Evolutionary conservation across 2,329 filamentous ascomycete species (phyloP).

Genomic region (Chaetoscypha palmicola): DNA sequence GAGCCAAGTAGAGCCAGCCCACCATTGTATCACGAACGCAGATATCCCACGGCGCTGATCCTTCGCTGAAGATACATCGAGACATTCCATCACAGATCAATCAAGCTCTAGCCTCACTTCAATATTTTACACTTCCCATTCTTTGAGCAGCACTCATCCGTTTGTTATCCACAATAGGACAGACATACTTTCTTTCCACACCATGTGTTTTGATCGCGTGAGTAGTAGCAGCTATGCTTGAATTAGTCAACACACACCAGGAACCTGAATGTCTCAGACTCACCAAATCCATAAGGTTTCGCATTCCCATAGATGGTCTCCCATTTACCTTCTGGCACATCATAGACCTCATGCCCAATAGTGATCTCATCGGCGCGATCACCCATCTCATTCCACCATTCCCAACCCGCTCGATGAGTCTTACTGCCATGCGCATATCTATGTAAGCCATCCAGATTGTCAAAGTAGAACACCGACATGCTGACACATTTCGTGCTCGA

Average conservation of each 20-base stretch:
- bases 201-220: slow-evolving; percentile 10
- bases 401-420: slow-evolving; percentile 43
- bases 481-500: slow-evolving; percentile 35
- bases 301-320: slow-evolving; percentile 45
- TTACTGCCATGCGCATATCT: slow-evolving; percentile 42
- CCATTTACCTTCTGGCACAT: slow-evolving; percentile 38
- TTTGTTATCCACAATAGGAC: slow-evolving; percentile 12
- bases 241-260: neutral
- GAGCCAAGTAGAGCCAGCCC: no score
- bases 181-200: slow-evolving; percentile 8
- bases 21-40: no score
- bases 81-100: no score
- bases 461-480: slow-evolving; percentile 44
- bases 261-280: no score
- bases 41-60: no score
- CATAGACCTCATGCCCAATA: slow-evolving; percentile 50
- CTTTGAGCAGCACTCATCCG: slow-evolving; percentile 1
- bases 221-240: slow-evolving; percentile 7
- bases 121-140: neutral
- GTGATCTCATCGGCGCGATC: slow-evolving; percentile 34
- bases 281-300: slow-evolving; percentile 14
- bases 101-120: no score
- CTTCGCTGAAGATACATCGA: no score
- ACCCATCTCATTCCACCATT: slow-evolving; percentile 39
- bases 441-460: slow-evolving; percentile 41